Evolutionary conservation across 177 flowering plant genomes (phyloP).

Genomic region (Tripterygium wilfordii): DNA sequence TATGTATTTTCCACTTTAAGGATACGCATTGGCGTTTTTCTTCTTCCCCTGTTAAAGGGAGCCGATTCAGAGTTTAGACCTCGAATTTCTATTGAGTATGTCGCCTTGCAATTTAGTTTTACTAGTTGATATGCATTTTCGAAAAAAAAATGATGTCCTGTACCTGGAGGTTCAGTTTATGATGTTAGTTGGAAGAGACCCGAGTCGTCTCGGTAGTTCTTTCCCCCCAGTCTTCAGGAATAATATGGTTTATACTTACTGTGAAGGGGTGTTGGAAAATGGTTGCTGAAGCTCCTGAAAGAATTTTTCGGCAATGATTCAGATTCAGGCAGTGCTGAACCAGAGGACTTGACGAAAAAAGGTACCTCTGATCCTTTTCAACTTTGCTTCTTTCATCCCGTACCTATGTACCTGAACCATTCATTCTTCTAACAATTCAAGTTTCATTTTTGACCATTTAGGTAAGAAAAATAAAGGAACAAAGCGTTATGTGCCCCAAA

Average conservation of each 20-base stretch:
- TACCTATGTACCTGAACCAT: background rate
- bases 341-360: constrained; percentile 25
- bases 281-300: constrained; percentile 65
- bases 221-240: background rate
- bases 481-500: constrained; percentile 75
- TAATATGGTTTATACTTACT: constrained; percentile 15
- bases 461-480: constrained; percentile 51
- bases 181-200: too few species aligned
- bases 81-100: too few species aligned
- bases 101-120: too few species aligned
- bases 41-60: too few species aligned
- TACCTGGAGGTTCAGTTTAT: too few species aligned
- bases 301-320: constrained; percentile 49
- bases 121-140: too few species aligned
- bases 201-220: too few species aligned
- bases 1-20: too few species aligned
- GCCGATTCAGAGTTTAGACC: too few species aligned
- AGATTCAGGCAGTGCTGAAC: constrained; percentile 33
- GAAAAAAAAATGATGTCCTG: too few species aligned
- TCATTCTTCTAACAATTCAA: background rate
- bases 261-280: constrained; percentile 83
- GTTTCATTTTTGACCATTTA: constrained; percentile 9
- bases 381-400: background rate
- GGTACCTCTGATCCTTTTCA: constrained; percentile 14
- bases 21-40: too few species aligned